Base-by-base conservation (phyloP, 2,329 filamentous ascomycete genomes). In the Epichloe sibirici region DNA sequence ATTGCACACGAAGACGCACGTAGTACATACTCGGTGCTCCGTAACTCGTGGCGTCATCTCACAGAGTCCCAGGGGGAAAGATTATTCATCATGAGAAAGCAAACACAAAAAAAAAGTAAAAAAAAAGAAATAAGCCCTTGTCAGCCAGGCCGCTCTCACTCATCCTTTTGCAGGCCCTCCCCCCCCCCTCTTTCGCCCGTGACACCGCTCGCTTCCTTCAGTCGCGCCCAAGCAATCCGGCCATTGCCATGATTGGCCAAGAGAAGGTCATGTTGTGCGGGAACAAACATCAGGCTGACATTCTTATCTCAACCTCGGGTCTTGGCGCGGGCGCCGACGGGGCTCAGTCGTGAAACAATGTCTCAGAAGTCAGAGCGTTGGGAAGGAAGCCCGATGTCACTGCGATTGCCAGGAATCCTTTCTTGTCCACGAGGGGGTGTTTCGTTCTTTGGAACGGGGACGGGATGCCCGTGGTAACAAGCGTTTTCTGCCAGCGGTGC, bases 321-420 rank as follows among this genome's bases (percentile, higher is more conserved):
- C 46, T 49, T 53, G 46, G 40, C 51, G 31, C 45, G 42, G 51
- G 51, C 46, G 51, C 40, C 31, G 39, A 12, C 21, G 23, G 38
- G 45, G 51, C 51, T 49, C 9, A 12, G 45, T 17, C 34, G 15
- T 23, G 7, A 43, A 23, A 31, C 23, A 47, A 45, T 49, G 51
- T 52, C 40, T 52, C 51, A 49, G 51, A 35, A 23, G 31, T 31
- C 8, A 31, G 17, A 25, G n/a, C 15, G 35, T 9, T 9, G 5
- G 9, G 11, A 34, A 21, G 17, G 17, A 17, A 50, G n/a, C 11
- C 23, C 39, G n/a, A 50, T 38, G 17, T 48, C 34, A 38, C 12
- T 37, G 34, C 17, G 46, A 35, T 34, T 2, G 17, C n/a, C 7
- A 11, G 21, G n/a, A 15, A 17, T 25, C 13, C 11, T 9, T 12